Percentiles rank a stretch among this genome's conserved stretches.
phyloP scores from a whole-genome alignment of 495 filamentous ascomycete species.

The Penicillium roqueforti region DNA sequence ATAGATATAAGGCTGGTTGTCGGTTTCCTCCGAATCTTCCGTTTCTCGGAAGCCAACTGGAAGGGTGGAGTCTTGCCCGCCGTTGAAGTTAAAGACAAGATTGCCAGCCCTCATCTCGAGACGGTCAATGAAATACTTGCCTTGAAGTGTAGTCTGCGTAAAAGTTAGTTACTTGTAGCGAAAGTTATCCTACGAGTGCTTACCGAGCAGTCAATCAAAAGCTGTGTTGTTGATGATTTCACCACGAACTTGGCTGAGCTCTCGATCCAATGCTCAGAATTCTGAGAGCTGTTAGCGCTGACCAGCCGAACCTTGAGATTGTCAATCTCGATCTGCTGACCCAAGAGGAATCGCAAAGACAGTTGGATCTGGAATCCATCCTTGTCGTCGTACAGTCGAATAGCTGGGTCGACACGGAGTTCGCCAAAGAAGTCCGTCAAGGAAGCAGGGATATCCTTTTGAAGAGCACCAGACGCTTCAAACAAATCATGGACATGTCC shows the following conservation, averaged over 20 bases:
- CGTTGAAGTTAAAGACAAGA: constrained; percentile 52
- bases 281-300: constrained; percentile 30
- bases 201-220: constrained; percentile 41
- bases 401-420: constrained; percentile 62
- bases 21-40: constrained; percentile 31
- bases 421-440: constrained; percentile 70
- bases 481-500: constrained; percentile 66
- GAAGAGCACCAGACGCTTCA: constrained; percentile 53
- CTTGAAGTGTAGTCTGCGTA: constrained; percentile 59
- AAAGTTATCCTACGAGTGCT: constrained; percentile 3
- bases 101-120: constrained; percentile 65
- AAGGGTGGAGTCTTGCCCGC: constrained; percentile 31
- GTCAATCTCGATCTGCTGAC: constrained; percentile 64
- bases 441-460: constrained; percentile 62
- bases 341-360: constrained; percentile 65
- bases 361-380: constrained; percentile 78
- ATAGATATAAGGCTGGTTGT: constrained; percentile 42
- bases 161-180: constrained; percentile 21
- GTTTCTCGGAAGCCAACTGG: constrained; percentile 43
- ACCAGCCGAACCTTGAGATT: constrained; percentile 62
- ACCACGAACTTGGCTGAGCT: constrained; percentile 28
- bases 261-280: constrained; percentile 44
- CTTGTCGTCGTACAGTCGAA: constrained; percentile 62
- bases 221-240: constrained; percentile 36
- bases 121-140: constrained; percentile 70